Percentiles rank a stretch among this genome's conserved stretches.
Evolutionary conservation across 2,329 filamentous ascomycete species (phyloP).

Genomic region (Cladosporium sp.): DNA sequence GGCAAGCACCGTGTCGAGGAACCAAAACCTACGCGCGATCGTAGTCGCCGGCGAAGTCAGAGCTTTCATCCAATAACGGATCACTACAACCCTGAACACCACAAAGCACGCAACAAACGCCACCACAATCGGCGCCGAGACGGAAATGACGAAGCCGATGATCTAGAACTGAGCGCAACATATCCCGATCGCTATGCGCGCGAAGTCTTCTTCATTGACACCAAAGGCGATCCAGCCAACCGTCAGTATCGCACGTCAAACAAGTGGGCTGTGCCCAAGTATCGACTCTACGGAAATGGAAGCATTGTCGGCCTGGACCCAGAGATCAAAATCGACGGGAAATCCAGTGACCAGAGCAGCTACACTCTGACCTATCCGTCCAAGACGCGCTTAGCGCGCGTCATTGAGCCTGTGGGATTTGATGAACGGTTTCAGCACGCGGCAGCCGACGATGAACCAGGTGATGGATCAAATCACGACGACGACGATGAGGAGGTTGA

Average conservation of each 20-base stretch:
- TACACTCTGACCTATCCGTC: constrained; percentile 3
- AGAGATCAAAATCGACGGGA: constrained; percentile 62
- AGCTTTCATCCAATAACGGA: neutral
- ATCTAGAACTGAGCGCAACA: too few species aligned
- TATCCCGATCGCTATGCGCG: neutral
- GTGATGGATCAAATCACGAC: neutral
- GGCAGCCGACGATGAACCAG: neutral
- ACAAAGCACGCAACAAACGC: neutral
- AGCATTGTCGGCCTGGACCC: constrained; percentile 63
- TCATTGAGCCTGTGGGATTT: neutral
- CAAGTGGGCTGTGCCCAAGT: constrained; percentile 66
- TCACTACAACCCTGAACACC: neutral
- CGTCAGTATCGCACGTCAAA: constrained; percentile 70
- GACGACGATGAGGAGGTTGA: neutral
- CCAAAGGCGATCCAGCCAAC: constrained; percentile 71
- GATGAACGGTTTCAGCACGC: neutral
- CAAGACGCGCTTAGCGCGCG: neutral
- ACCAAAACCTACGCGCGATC: neutral
- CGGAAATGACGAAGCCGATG: too few species aligned
- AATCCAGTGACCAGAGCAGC: constrained; percentile 49
- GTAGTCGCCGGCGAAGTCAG: constrained; percentile 13
- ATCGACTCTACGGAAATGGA: constrained; percentile 65
- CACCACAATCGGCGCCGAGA: neutral
- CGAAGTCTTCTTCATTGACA: constrained; percentile 60
- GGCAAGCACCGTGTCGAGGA: neutral